Conservation (phyloP, 371 early-diverging fungal species). For the Lichtheimia hyalospora region DNA sequence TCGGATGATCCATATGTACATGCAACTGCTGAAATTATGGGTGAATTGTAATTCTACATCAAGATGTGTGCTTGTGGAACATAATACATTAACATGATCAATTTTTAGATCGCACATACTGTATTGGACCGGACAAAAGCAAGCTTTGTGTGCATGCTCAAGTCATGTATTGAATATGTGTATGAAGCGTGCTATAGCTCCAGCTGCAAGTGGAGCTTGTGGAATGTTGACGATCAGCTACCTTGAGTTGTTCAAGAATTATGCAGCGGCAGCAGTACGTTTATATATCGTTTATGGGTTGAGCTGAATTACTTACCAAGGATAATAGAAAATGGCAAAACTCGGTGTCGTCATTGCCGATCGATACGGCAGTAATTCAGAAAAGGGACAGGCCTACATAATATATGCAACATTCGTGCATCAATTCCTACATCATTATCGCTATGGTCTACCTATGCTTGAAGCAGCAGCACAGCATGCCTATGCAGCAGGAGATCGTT, state of each 20-base stretch:
- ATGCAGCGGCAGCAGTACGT: slow-evolving; percentile 14
- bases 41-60: slow-evolving; percentile 31
- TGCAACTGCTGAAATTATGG: slow-evolving; percentile 32
- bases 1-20: slow-evolving; percentile 28
- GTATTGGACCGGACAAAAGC: slow-evolving; percentile 41
- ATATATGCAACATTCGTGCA: slow-evolving; percentile 29
- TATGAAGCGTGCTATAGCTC: slow-evolving; percentile 25
- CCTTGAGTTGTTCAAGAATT: slow-evolving; percentile 24
- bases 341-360: slow-evolving; percentile 27
- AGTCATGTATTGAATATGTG: slow-evolving; percentile 29
- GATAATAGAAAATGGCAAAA: slow-evolving; percentile 26
- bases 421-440: slow-evolving; percentile 32
- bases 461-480: slow-evolving; percentile 12
- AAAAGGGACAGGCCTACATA: slow-evolving; percentile 30
- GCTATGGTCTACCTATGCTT: slow-evolving; percentile 19
- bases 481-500: slow-evolving; percentile 36
- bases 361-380: slow-evolving; percentile 23
- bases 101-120: slow-evolving; percentile 21
- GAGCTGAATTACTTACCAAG: not conserved
- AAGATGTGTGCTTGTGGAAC: not conserved
- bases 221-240: slow-evolving; percentile 24
- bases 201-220: slow-evolving; percentile 23
- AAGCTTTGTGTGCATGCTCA: slow-evolving; percentile 29
- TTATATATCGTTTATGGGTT: no score
- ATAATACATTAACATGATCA: not conserved